These are phyloP conservation scores for Taphrina confusa DNA, from an alignment of 1,139 yeast genomes.

Conservation along the genomic window DNA sequence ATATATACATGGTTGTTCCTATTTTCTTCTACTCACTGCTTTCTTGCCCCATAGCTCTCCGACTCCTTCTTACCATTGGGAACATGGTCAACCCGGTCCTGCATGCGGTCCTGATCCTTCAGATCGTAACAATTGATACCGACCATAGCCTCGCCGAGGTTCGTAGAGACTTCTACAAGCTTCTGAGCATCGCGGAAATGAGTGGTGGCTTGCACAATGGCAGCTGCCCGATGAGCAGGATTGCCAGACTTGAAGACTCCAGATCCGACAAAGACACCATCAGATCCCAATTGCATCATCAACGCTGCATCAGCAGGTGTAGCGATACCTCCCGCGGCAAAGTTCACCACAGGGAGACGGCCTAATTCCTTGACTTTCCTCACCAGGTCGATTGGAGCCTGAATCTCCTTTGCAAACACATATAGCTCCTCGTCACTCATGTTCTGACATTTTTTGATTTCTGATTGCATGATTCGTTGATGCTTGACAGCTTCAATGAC, in stretches of 20 bases:
- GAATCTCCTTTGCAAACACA: conserved; percentile 58
- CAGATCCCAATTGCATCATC: conserved; percentile 89
- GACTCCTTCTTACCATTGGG: conserved; percentile 31
- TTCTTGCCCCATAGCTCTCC: conserved; percentile 26
- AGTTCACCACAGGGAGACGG: conserved; percentile 78
- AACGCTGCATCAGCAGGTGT: conserved; percentile 89
- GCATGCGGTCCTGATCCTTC: conserved; percentile 54
- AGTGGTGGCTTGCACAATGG: conserved; percentile 80
- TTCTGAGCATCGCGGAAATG: conserved; percentile 66
- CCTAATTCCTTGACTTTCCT: conserved; percentile 58
- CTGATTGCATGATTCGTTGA: conserved; percentile 60
- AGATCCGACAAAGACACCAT: conserved; percentile 88
- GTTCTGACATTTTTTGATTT: conserved; percentile 56
- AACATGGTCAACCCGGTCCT: conserved; percentile 49
- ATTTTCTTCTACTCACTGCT: conserved; percentile 1
- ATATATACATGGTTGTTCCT: background rate
- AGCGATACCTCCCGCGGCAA: conserved; percentile 90
- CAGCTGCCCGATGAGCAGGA: conserved; percentile 74
- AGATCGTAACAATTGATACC: conserved; percentile 63
- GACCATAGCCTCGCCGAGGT: conserved; percentile 74
- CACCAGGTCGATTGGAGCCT: conserved; percentile 62
- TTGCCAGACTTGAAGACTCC: conserved; percentile 78
- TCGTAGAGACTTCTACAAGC: conserved; percentile 70
- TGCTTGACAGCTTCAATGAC: conserved; percentile 83
- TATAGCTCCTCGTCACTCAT: conserved; percentile 54